These are phyloP conservation scores for Aphanomyces stellatus DNA, from an alignment of 352 stramenopile genomes.

Conservation along the genomic window DNA sequence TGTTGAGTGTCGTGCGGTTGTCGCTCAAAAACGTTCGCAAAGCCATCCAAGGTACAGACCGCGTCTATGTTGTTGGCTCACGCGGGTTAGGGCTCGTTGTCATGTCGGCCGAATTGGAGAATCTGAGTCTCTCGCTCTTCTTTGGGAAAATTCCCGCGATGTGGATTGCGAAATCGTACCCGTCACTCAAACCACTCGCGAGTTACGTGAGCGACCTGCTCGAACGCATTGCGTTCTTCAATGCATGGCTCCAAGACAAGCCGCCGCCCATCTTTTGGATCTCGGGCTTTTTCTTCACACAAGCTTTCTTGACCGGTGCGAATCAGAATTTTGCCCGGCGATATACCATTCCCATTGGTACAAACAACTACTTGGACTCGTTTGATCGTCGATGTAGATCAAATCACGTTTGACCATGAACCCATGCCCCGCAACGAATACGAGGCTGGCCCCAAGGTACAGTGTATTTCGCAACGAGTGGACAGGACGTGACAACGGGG, in stretches of 20 bases:
- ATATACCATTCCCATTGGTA: slow-evolving; percentile 89
- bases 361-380: slow-evolving; percentile 18
- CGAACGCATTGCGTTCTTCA: slow-evolving; percentile 86
- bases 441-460: slow-evolving; percentile 53
- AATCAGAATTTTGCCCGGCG: slow-evolving; percentile 92
- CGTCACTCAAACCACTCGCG: slow-evolving; percentile 87
- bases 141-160: slow-evolving; percentile 88
- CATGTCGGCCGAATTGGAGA: slow-evolving; percentile 91
- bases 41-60: slow-evolving; percentile 67
- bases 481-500: not conserved
- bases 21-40: slow-evolving; percentile 83
- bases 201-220: slow-evolving; percentile 89
- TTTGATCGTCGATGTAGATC: slow-evolving; percentile 23
- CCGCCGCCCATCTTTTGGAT: slow-evolving; percentile 90
- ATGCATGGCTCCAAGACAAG: slow-evolving; percentile 83
- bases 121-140: slow-evolving; percentile 86
- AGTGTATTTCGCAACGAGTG: no score
- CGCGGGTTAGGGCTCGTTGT: slow-evolving; percentile 54
- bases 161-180: slow-evolving; percentile 88
- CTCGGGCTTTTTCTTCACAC: slow-evolving; percentile 94
- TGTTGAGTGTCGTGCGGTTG: slow-evolving; percentile 79
- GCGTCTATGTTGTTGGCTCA: not conserved
- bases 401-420: slow-evolving; percentile 73
- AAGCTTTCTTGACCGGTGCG: slow-evolving; percentile 92
- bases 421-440: slow-evolving; percentile 72